These are phyloP conservation scores for Fusarium duplospermum DNA, from an alignment of 2,329 filamentous ascomycete genomes.

Conservation along the genomic window DNA sequence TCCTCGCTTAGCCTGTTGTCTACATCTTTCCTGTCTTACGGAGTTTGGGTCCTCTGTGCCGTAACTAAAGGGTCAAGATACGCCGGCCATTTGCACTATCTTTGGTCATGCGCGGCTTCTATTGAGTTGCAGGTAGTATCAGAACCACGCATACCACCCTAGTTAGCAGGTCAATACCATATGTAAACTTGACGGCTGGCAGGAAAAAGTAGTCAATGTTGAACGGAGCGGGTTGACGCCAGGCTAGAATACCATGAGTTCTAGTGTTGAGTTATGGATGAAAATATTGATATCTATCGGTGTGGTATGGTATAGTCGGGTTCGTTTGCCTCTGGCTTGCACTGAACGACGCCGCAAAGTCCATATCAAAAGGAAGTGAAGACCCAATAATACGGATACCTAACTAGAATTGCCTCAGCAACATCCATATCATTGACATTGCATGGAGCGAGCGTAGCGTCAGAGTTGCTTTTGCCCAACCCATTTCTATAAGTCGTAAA, in stretches of 20 bases:
- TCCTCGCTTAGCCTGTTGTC: neutral
- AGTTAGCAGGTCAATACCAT: neutral
- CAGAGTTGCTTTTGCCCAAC: neutral
- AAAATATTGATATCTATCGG: neutral
- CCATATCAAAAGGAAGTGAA: neutral
- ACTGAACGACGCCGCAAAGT: neutral
- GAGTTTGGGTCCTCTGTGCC: neutral
- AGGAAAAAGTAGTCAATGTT: neutral
- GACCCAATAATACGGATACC: neutral
- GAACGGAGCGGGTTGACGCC: neutral
- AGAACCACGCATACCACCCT: neutral
- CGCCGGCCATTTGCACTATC: neutral
- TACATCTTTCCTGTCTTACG: neutral
- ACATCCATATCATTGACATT: neutral
- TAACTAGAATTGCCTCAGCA: neutral
- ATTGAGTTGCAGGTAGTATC: neutral
- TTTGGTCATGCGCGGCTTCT: neutral
- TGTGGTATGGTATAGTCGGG: neutral
- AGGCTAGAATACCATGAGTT: neutral
- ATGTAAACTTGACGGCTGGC: neutral
- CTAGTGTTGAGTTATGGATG: neutral
- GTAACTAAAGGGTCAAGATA: neutral
- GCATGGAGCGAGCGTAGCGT: neutral
- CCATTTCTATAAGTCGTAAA: neutral
- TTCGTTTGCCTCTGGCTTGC: neutral